Evolutionary conservation across 2,329 filamentous ascomycete species (phyloP), one percentile per base, ranked within the genome.

Genomic region (Chalaropsis ovoidea): DNA sequence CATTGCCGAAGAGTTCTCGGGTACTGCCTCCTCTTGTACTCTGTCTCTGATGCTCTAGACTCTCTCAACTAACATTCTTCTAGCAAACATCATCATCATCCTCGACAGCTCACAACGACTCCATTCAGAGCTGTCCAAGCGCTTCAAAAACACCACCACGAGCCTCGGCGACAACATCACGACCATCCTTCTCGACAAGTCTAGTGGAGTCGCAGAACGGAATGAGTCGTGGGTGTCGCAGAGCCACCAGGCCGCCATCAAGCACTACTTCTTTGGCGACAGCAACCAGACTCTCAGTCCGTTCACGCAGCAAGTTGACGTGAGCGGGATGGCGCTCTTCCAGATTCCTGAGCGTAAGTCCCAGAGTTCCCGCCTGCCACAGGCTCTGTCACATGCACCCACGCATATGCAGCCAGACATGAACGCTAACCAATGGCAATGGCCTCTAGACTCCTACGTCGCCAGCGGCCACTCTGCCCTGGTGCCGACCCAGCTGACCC

Each of bases 261-360:
- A 88, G 70, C 87, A 92, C 70, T 99, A 99, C 75, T 99, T 99
- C 77, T 99, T 96, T 73, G 94, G 94, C 10, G 87, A 89, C 69
- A 76, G 82, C 1, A 86, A 84, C 68, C 83, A 88, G 67, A 88
- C 89, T 0, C 79, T 99, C 1, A 94, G 89, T 58, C 94, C 94
- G 0, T 88, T 92, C 71, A 95, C 90, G 6, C 90, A 95, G 71
- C 87, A 88, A 67, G 84, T 95, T 3, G 86, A 90, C 68, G 94
- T 91, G 72, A 81, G 85, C 67, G 83, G 86, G 8, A 74, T 96
- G 47, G 80, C 84, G 1, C 81, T 97, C 54, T 96, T 89, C 78
- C 84, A 82, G 69, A 79, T 88, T 35, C 80, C 81, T 3, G 81
- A 88, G 67, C 75, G 86, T 84, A 77, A 68, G 79, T 74, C 45